phyloP scores from a whole-genome alignment of 371 early-diverging fungal species.

The Mucor racemosus region DNA sequence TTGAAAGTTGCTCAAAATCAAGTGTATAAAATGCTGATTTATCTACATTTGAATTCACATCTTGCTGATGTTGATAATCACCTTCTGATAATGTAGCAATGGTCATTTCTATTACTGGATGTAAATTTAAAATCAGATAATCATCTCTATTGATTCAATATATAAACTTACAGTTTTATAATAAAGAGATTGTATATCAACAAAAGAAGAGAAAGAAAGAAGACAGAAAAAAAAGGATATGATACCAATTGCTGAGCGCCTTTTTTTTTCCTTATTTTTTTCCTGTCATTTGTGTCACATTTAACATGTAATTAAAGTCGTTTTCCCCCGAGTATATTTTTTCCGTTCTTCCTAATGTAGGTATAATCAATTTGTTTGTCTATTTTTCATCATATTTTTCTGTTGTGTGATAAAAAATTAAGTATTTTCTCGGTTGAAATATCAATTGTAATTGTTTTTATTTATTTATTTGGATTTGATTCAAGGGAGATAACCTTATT shows the following conservation, averaged over 20 bases:
- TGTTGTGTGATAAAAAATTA: not conserved
- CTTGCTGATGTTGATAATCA: not conserved
- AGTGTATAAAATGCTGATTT: slow-evolving; percentile 3
- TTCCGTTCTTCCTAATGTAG: not conserved
- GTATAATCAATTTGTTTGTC: not conserved
- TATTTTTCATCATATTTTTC: not conserved
- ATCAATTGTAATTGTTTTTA: not conserved
- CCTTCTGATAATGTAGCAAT: slow-evolving; percentile 6
- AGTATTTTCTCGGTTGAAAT: not conserved
- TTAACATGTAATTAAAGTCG: not conserved
- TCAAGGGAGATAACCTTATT: not conserved
- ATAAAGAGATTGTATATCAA: not conserved
- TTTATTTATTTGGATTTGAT: not conserved
- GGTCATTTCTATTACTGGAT: not conserved
- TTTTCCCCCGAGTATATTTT: slow-evolving; percentile 10
- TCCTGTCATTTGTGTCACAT: slow-evolving; percentile 19
- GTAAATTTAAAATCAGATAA: not conserved
- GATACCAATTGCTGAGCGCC: slow-evolving; percentile 13
- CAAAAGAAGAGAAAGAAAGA: not conserved
- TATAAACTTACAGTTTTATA: not conserved
- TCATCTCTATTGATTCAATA: not conserved
- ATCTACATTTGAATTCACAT: not conserved
- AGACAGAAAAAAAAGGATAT: not conserved
- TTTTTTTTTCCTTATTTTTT: slow-evolving; percentile 8
- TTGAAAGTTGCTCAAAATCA: slow-evolving; percentile 1